These are phyloP conservation scores for Rubia tinctorum DNA, from an alignment of 305 asterid species.

Conservation along the genomic window DNA sequence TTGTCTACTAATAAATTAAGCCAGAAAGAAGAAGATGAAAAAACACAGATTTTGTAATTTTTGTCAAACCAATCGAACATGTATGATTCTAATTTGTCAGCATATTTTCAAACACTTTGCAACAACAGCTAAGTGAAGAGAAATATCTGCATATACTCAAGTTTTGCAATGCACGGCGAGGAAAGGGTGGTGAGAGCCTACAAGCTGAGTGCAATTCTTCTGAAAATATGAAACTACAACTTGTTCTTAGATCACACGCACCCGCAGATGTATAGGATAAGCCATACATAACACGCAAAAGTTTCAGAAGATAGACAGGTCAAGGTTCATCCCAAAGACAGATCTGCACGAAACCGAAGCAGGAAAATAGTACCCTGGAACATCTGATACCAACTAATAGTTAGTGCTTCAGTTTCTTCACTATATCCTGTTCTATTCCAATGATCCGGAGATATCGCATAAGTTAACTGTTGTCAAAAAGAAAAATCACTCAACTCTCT, in stretches of 20 bases:
- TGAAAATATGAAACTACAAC: neutral
- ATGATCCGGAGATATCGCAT: neutral
- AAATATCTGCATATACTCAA: neutral
- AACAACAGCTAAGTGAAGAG: neutral
- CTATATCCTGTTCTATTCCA: neutral
- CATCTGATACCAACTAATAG: slow-evolving; percentile 4
- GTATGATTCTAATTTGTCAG: neutral
- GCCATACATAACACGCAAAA: neutral
- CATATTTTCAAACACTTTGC: neutral
- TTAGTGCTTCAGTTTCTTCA: slow-evolving; percentile 11
- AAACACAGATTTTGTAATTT: slow-evolving; percentile 24
- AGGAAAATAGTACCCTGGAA: neutral
- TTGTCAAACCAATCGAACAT: slow-evolving; percentile 1
- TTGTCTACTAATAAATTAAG: slow-evolving; percentile 47
- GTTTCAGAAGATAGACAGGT: neutral
- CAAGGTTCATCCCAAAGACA: neutral
- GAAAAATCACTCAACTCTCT: slow-evolving; percentile 5
- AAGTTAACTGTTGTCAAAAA: neutral
- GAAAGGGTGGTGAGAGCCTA: neutral
- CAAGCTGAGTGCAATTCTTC: neutral
- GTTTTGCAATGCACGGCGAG: neutral
- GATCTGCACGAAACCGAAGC: neutral
- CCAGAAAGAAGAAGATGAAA: slow-evolving; percentile 13
- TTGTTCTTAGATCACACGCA: neutral
- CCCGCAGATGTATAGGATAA: neutral